Base-by-base conservation (phyloP, 208 protist genomes). In the Wallacemonas sp. region DNA sequence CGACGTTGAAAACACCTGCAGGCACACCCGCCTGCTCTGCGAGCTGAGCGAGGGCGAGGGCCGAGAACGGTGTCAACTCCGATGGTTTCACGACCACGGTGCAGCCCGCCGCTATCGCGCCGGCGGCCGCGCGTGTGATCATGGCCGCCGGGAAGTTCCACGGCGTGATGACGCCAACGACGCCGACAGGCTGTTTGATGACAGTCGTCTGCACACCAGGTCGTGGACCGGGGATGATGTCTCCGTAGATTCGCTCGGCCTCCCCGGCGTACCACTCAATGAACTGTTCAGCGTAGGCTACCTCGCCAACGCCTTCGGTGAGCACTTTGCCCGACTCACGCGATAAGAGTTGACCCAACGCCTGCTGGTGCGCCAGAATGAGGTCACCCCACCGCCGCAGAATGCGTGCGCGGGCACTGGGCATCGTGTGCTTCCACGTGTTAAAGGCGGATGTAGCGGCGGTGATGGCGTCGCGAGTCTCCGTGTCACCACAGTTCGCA, bases 91-190 rank as follows among this genome's bases (percentile, higher is more conserved):
- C 63, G 27, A 97, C 90, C 26, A 95, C 83, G 2, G 87, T 83
- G 79, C 89, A 96, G 13, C 94, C 94, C 3, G 92, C 92, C 19
- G 93, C 93, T 27, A 97, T 78, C n/a, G 94, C 94, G 3, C 78
- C 89, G 30, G 80, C 84, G 9, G 87, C 81, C 8, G 87, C 79
- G 10, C 84, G 85, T 9, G 79, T 83, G 42, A 93, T 85, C 81
- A 96, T 94, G 34, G 85, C 73, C 12, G 92, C 79, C 2, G 94
- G 94, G 52, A 95, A 97, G 78, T 98, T 98, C 89, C 89, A 98
- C 38, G 95, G 93, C n/a, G 89, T 97, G 36, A 97, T 82, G 32
- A 94, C 71, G 17, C 76, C 87, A 0, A 96, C 87, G 22, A 96
- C 81, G 4, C 95, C 93, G 19, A 97, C 63, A 2, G 91, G 91